These are phyloP conservation scores for Lactarius quietus DNA, from an alignment of 768 basidiomycete species.

Conservation along the genomic window DNA sequence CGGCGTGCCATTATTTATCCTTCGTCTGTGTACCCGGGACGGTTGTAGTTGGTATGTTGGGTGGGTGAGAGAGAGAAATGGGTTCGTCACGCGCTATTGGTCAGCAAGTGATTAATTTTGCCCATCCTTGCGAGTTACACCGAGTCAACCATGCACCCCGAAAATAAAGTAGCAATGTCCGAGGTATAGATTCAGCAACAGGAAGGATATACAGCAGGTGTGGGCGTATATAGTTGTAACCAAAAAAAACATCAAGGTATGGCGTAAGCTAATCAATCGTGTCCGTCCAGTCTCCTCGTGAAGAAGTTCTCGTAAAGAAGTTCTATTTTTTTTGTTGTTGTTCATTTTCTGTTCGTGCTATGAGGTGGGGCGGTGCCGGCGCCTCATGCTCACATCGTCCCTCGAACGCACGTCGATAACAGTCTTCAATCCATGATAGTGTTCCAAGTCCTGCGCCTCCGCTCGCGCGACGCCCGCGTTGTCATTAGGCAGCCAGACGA, in stretches of 20 bases:
- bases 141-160: no score
- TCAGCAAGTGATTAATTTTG: not conserved
- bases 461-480: slow-evolving; percentile 66
- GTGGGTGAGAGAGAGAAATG: not conserved
- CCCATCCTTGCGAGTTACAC: no score
- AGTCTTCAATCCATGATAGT: slow-evolving; percentile 66
- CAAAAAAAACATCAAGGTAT: slow-evolving; percentile 4
- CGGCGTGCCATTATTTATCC: slow-evolving; percentile 62
- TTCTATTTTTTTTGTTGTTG: not conserved
- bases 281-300: slow-evolving; percentile 1
- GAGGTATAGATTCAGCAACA: not conserved
- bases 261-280: slow-evolving; percentile 21
- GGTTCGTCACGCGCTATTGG: not conserved
- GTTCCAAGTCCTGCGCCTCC: slow-evolving; percentile 72
- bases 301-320: not conserved
- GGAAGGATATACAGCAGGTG: not conserved
- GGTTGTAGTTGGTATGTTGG: not conserved
- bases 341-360: not conserved
- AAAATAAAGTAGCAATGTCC: not conserved
- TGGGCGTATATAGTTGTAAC: slow-evolving; percentile 4
- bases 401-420: slow-evolving; percentile 62
- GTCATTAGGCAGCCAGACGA: slow-evolving; percentile 86
- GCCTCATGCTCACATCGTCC: slow-evolving; percentile 47
- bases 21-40: not conserved
- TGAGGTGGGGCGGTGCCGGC: slow-evolving; percentile 26